Base-by-base conservation (phyloP, 176 grass and related monocot genomes). In the Cenchrus americanus region DNA sequence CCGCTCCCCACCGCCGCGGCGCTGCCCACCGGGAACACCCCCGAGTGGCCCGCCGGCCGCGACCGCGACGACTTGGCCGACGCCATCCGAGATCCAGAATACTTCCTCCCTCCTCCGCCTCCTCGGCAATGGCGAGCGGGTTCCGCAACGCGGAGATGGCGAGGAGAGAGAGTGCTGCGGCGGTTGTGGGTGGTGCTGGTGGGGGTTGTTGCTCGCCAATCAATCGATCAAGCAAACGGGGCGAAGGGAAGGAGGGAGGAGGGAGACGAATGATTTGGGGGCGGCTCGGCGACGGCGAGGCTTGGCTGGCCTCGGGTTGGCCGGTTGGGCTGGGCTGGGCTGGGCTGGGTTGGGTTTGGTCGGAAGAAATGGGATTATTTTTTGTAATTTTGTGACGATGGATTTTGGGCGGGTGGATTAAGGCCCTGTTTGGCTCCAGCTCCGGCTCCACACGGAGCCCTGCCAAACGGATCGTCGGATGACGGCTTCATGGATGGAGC, bases 11-110 rank as follows among this genome's bases (percentile, higher is more conserved):
- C 68, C 8, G 32, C 60, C 59, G 55, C 77, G 3, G 85, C 85
- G 17, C 81, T 88, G 84, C 88, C 84, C 11, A 73, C 77, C 44
- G 88, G 86, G 86, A 80, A 77, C 73, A 94, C 88, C 71, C 91
- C 91, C 18, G 94, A 94, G 42, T 89, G 88, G 27, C 79, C 90
- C 19, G 94, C 91, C 58, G 81, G 85, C 90, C 92, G 82, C 71
- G 90, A 95, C 85, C 93, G 84, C 68, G 93, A 95, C 48, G 93
- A 95, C 85, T 95, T 95, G 51, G 85, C 90, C 22, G 93, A 95
- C 77, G 90, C 69, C 93, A 95, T 95, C 86, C 55, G 79, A 90
- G 84, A 90, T 90, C 88, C 60, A 62, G 74, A 8, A 27, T 18
- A 24, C 49, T 19, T 0, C 24, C 81, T 42, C 81, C 66, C 57